phyloP scores from a whole-genome alignment of 768 basidiomycete species.

The Boletus rubescentipes region DNA sequence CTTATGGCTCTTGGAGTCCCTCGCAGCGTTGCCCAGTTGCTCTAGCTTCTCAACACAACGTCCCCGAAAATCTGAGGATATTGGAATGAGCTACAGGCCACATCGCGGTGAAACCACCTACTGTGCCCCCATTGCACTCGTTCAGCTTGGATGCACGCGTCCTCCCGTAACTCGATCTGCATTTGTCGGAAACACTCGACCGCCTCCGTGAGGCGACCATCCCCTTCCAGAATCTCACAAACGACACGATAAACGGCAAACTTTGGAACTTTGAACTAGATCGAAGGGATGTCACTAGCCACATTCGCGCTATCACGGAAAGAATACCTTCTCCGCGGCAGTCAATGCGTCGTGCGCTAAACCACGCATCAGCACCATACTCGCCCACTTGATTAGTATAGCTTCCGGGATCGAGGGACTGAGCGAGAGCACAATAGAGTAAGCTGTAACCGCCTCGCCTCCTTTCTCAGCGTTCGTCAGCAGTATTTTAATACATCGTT shows the following conservation, averaged over 20 bases:
- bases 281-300: background rate
- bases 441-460: background rate
- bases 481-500: background rate
- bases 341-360: background rate
- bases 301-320: too few species aligned
- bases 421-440: background rate
- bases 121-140: background rate
- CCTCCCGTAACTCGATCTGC: background rate
- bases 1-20: background rate
- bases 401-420: background rate
- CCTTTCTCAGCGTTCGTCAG: background rate
- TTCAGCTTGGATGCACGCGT: background rate
- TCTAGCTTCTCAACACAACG: background rate
- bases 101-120: background rate
- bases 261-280: background rate
- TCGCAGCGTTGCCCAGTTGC: background rate
- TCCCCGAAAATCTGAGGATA: background rate
- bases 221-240: background rate
- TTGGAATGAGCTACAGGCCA: background rate
- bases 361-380: background rate
- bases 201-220: background rate
- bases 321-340: background rate
- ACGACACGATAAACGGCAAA: background rate
- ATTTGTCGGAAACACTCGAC: background rate
- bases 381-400: background rate